phyloP scores from a whole-genome alignment of 768 basidiomycete species.

The Termitomyces bulborhizus region DNA sequence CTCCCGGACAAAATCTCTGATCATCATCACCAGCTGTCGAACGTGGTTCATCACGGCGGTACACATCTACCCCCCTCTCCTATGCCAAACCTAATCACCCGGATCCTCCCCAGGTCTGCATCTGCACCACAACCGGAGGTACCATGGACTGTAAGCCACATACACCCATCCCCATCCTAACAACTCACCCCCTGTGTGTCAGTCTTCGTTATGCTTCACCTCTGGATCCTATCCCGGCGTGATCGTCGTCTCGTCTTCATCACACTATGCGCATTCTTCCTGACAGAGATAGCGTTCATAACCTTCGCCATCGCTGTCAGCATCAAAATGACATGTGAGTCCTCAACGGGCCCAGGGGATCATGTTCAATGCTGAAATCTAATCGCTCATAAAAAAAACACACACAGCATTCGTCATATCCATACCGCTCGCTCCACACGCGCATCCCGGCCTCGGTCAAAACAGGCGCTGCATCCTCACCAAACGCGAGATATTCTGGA shows the following conservation, averaged over 20 bases:
- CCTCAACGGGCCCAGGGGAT: too few relatives aligned
- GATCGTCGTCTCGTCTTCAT: constrained; percentile 19
- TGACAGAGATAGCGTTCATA: constrained; percentile 21
- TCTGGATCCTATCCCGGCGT: constrained; percentile 31
- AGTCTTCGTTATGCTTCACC: constrained; percentile 33
- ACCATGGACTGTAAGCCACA: constrained; percentile 26
- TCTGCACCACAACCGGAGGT: constrained; percentile 29
- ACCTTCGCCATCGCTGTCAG: constrained; percentile 19
- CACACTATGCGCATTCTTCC: constrained; percentile 23
- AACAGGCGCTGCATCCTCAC: too few relatives aligned
- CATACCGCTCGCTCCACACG: too few relatives aligned
- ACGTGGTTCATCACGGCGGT: constrained; percentile 13
- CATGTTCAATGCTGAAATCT: too few relatives aligned
- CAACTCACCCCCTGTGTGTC: background rate
- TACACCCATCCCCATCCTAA: too few relatives aligned
- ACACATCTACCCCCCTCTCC: background rate
- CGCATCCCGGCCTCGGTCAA: too few relatives aligned
- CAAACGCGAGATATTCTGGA: too few relatives aligned
- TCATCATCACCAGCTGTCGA: constrained; percentile 1
- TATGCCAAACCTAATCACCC: background rate
- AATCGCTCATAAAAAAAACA: too few relatives aligned
- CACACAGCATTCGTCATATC: too few relatives aligned
- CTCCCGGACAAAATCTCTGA: too few relatives aligned
- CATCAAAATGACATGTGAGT: constrained; percentile 21
- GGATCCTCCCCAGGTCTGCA: constrained; percentile 16